phyloP scores from a whole-genome alignment of 768 basidiomycete species.

The Lanmaoa rubissima region DNA sequence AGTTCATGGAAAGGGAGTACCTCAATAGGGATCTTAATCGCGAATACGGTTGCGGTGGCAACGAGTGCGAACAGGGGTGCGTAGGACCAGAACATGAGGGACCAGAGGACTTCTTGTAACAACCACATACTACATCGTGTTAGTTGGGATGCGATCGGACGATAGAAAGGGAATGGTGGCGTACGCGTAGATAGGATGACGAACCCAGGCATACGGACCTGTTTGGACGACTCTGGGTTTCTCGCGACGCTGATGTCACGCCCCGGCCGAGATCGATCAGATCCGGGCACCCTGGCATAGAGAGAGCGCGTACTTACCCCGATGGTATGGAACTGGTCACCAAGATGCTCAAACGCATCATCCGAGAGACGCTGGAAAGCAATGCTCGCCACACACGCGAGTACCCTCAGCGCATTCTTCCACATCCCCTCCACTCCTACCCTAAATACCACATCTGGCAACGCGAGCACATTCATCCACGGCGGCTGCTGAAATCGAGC shows the following conservation, averaged over 20 bases:
- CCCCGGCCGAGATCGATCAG: not conserved
- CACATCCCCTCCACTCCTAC: not conserved
- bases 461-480: constrained; percentile 1
- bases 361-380: not conserved
- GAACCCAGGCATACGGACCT: constrained; percentile 14
- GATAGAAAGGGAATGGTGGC: not conserved
- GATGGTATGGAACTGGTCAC: constrained; percentile 6
- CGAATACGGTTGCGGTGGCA: not conserved
- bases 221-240: constrained; percentile 11
- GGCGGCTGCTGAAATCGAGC: not conserved
- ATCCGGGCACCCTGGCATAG: no score
- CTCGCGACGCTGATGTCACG: constrained; percentile 7
- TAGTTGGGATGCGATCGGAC: not conserved
- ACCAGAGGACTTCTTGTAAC: not conserved
- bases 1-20: not conserved
- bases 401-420: not conserved
- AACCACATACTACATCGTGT: not conserved
- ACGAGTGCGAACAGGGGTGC: not conserved
- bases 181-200: constrained; percentile 14
- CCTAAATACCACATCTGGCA: not conserved
- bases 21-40: constrained; percentile 9
- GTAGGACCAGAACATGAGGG: constrained; percentile 11
- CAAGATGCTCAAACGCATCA: constrained; percentile 1
- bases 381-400: not conserved
- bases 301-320: not conserved